Percentiles rank a stretch among this genome's conserved stretches.
Conservation (phyloP, 495 filamentous ascomycete genomes). For the Aspergillus baeticus region DNA sequence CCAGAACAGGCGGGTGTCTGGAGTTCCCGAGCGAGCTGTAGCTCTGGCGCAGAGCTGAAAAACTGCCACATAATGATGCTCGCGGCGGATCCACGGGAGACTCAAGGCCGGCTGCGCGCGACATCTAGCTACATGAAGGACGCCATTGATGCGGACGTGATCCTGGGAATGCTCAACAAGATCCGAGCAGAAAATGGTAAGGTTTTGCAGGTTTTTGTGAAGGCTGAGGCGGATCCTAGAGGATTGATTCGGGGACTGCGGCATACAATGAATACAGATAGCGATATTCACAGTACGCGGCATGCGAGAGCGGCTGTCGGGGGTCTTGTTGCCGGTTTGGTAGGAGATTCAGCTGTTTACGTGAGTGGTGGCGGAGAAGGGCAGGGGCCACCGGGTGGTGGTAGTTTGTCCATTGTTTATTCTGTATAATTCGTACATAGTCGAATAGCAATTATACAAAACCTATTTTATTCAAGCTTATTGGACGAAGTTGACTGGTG, state of each 20-base stretch:
- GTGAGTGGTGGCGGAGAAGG: conserved; percentile 5
- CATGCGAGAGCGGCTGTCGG: conserved; percentile 6
- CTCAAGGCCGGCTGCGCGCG: background rate
- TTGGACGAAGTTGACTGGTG: too few relatives aligned
- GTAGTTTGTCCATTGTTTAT: conserved; percentile 5
- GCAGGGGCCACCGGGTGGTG: background rate
- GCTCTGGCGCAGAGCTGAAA: conserved; percentile 4
- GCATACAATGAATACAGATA: conserved; percentile 7
- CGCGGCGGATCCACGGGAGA: background rate
- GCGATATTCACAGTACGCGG: conserved; percentile 4
- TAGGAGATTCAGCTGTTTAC: conserved; percentile 3
- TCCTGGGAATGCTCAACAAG: background rate
- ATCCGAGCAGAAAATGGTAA: background rate
- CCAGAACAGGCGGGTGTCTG: background rate
- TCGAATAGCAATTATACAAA: too few relatives aligned
- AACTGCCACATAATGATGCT: conserved; percentile 7
- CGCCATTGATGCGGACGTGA: background rate
- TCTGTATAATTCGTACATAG: conserved; percentile 7
- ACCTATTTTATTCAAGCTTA: too few relatives aligned
- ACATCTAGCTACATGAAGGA: conserved; percentile 7
- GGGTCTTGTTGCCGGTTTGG: conserved; percentile 7
- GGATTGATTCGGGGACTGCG: background rate
- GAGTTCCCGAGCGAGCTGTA: conserved; percentile 8
- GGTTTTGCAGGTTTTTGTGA: conserved; percentile 3
- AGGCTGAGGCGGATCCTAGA: conserved; percentile 5